Evolutionary conservation across 2,329 filamentous ascomycete species (phyloP).

Genomic region (Claviceps arundinis): DNA sequence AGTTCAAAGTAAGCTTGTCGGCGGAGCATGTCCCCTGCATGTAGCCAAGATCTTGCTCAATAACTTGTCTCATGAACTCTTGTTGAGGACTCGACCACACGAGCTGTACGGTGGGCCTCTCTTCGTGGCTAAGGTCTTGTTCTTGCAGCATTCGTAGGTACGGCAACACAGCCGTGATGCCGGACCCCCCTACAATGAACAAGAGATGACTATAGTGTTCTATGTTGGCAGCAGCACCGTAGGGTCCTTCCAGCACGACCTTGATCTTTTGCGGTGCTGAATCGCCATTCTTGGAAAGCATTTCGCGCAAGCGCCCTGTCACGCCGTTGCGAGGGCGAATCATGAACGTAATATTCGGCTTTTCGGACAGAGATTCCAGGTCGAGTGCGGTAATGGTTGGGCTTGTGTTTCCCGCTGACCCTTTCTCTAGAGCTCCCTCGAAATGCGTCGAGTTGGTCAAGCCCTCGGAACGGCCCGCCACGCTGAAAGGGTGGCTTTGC

Average conservation of each 20-base stretch:
- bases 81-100: not conserved
- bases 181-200: slow-evolving; percentile 24
- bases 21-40: not conserved
- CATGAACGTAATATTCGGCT: slow-evolving; percentile 20
- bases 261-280: not conserved
- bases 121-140: not conserved
- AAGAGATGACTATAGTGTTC: slow-evolving; percentile 6
- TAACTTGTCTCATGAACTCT: not conserved
- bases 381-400: not conserved
- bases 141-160: slow-evolving; percentile 16
- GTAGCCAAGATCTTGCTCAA: not conserved
- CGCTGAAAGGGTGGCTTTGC: slow-evolving; percentile 30
- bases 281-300: slow-evolving; percentile 10
- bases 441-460: not conserved
- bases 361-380: not conserved
- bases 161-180: slow-evolving; percentile 21
- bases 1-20: not conserved
- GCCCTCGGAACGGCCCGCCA: slow-evolving; percentile 13
- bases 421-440: not conserved
- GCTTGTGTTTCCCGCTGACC: not conserved
- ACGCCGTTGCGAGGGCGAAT: slow-evolving; percentile 24
- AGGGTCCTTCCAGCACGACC: not conserved
- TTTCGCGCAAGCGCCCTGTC: slow-evolving; percentile 18
- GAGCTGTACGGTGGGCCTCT: not conserved
- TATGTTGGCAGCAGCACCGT: not conserved